Evolutionary conservation across 805 yeast genomes (phyloP).

Genomic region (Ascoidea rubescens): DNA sequence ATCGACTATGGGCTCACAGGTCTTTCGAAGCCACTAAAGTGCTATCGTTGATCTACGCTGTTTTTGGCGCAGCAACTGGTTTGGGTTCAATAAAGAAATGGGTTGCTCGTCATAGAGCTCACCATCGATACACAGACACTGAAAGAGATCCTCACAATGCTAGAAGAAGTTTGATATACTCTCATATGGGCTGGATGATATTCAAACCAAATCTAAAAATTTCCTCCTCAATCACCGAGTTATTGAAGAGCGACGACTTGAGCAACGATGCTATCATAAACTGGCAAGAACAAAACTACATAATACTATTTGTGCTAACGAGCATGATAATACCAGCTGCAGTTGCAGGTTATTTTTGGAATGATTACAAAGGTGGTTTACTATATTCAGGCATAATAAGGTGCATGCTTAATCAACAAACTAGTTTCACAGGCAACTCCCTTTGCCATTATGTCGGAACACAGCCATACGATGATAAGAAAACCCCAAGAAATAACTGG

Average conservation of each 20-base stretch:
- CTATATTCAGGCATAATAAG: slow-evolving; percentile 69
- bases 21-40: slow-evolving; percentile 33
- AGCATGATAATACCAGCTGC: slow-evolving; percentile 51
- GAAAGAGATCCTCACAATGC: slow-evolving; percentile 82
- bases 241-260: slow-evolving; percentile 25
- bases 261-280: slow-evolving; percentile 39
- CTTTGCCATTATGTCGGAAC: slow-evolving; percentile 69
- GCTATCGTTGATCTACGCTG: slow-evolving; percentile 18
- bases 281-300: slow-evolving; percentile 66
- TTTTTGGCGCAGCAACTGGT: slow-evolving; percentile 62
- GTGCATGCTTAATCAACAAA: slow-evolving; percentile 63
- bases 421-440: slow-evolving; percentile 65
- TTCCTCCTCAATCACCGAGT: slow-evolving; percentile 9
- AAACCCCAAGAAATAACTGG: slow-evolving; percentile 49
- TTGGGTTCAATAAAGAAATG: slow-evolving; percentile 68
- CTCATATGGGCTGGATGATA: slow-evolving; percentile 84
- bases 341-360: slow-evolving; percentile 54
- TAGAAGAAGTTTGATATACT: slow-evolving; percentile 65
- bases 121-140: slow-evolving; percentile 80
- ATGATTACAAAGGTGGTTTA: slow-evolving; percentile 65
- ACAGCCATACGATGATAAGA: slow-evolving; percentile 60
- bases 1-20: slow-evolving; percentile 60
- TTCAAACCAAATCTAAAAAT: background rate
- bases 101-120: slow-evolving; percentile 78
- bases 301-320: slow-evolving; percentile 32